Conservation (phyloP, 2,329 filamentous ascomycete genomes). For the Teratosphaeria zuluensis region DNA sequence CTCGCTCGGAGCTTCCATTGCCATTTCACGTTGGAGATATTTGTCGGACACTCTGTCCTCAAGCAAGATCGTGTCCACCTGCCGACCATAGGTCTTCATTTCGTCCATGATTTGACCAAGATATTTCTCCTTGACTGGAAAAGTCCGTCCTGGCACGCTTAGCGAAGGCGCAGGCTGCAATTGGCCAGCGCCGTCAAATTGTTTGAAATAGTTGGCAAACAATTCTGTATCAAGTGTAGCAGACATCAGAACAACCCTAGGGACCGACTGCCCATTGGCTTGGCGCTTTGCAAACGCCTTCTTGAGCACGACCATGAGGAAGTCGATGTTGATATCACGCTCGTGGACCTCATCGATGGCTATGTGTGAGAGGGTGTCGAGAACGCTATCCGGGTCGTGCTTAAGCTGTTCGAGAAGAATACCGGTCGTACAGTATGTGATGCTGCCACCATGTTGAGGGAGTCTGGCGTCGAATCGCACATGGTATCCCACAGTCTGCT, state of each 20-base stretch:
- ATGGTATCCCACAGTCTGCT: constrained; percentile 37
- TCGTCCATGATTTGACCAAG: constrained; percentile 31
- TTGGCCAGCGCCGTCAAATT: constrained; percentile 12
- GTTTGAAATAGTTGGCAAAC: constrained; percentile 36
- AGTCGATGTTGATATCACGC: constrained; percentile 36
- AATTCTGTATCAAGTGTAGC: constrained; percentile 38
- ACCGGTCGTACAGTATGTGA: constrained; percentile 44
- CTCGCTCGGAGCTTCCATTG: constrained; percentile 5
- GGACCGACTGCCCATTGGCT: constrained; percentile 23
- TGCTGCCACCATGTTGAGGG: constrained; percentile 28
- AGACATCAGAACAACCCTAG: constrained; percentile 42
- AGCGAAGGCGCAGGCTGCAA: constrained; percentile 30
- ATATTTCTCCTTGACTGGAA: constrained; percentile 34
- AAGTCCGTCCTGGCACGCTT: constrained; percentile 35
- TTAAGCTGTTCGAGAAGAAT: constrained; percentile 38
- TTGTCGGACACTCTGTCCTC: constrained; percentile 8
- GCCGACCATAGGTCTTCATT: constrained; percentile 17
- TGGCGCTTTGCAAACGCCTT: constrained; percentile 29
- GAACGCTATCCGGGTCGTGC: constrained; percentile 26
- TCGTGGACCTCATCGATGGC: constrained; percentile 46
- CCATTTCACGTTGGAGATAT: constrained; percentile 12
- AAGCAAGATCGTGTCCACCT: constrained; percentile 9
- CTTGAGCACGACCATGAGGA: constrained; percentile 38
- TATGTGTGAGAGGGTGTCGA: constrained; percentile 38
- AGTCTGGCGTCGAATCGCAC: constrained; percentile 33